Evolutionary conservation across 2,329 filamentous ascomycete genomes (phyloP), one percentile per base, ranked within the genome.

Genomic region (Neonectria hederae): DNA sequence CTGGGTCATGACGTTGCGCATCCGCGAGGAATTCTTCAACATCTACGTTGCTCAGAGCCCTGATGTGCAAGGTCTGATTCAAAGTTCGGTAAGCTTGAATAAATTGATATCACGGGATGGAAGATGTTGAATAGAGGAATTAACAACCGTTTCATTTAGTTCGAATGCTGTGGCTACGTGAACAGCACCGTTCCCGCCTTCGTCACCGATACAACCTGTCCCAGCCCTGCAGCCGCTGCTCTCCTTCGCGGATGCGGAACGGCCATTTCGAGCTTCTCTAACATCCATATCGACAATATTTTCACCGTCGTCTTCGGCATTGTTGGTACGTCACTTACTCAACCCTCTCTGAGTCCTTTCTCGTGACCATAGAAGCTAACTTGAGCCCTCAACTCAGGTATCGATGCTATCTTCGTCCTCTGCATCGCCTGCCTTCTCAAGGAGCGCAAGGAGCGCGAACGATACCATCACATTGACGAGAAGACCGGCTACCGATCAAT

Each of bases 221-320:
- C 88, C 10, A 92, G 89, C 74, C 87, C 90, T 7, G 87, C 91
- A 2, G 86, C 89, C 40, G 92, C 92, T 2, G 89, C 90, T 14
- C 83, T 92, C 38, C 86, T 90, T 75, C 84, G 85, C 61, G 91
- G 92, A 9, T 96, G 92, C 76, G 85, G 91, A 17, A 83, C 85
- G 2, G 85, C 89, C 1, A 89, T 96, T 70, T 86, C 87, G 24
- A 85, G 82, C 58, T 93, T 90, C 72, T 85, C 89, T 63, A 94
- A 93, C 78, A 81, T 82, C 62, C 92, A 90, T 74, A 81, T 95
- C 68, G 91, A 94, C 78, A 80, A 88, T 60, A 88, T 95, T 75
- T 96, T 95, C 78, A 96, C 92, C 1, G 88, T 88, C 24, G 84
- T 91, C 59, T 96, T 96, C 76, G 92, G 91, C 66, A 89, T 95